phyloP scores from a whole-genome alignment of 2,329 filamentous ascomycete species.

The Cordyceps militaris region DNA sequence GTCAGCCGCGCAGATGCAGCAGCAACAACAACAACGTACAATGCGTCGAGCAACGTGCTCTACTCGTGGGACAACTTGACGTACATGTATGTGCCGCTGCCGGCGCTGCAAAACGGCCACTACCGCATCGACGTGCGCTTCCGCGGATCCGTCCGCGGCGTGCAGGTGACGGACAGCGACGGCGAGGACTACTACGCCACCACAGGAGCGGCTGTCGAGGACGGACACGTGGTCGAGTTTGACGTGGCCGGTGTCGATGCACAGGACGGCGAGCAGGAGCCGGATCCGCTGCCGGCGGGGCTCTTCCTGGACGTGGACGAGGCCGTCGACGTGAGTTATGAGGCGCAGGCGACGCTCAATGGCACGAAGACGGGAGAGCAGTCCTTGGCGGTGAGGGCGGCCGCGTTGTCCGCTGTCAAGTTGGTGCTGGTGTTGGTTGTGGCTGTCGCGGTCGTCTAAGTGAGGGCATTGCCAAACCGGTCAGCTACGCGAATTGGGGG shows the following conservation, averaged over 20 bases:
- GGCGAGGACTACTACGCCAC: not conserved
- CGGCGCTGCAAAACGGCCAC: not conserved
- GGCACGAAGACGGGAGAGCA: not conserved
- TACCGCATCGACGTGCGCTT: not conserved
- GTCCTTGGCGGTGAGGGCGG: not conserved
- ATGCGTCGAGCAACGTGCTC: not conserved
- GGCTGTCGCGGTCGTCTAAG: not conserved
- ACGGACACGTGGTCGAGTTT: not conserved
- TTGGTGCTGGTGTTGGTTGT: not conserved
- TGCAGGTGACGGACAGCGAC: not conserved
- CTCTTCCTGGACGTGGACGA: not conserved
- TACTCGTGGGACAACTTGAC: slow-evolving; percentile 1
- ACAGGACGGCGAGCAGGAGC: not conserved
- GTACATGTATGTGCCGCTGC: slow-evolving; percentile 6
- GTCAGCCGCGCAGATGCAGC: not conserved
- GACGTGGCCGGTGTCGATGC: not conserved
- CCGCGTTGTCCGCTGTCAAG: not conserved
- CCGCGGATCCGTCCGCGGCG: not conserved
- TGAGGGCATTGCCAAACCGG: not conserved
- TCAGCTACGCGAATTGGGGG: not conserved
- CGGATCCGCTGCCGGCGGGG: not conserved
- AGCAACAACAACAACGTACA: not conserved
- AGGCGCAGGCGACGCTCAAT: not conserved
- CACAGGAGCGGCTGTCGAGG: not conserved
- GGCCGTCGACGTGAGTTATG: not conserved